A percentile compares a stretch with the other conserved stretches of the same genome.
Evolutionary conservation across 768 basidiomycete genomes (phyloP).

Genomic region (Leucogyrophana mollusca): DNA sequence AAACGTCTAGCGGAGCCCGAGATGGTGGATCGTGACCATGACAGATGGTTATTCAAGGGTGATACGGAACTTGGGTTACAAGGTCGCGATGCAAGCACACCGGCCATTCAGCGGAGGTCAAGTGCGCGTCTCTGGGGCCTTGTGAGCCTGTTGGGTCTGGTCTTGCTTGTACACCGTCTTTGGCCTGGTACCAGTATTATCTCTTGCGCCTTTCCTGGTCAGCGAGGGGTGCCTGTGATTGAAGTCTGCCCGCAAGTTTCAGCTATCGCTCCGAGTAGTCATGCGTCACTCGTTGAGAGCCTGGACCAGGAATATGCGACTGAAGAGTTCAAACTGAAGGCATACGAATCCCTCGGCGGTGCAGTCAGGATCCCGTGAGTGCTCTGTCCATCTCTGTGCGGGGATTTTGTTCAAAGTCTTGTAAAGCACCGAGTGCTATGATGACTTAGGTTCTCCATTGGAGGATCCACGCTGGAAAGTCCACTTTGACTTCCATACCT

Average conservation of each 20-base stretch:
- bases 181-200: constrained; percentile 5
- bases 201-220: background rate
- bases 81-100: background rate
- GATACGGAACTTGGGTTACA: constrained; percentile 13
- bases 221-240: background rate
- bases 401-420: no score
- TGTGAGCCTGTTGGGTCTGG: constrained; percentile 9
- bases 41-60: background rate
- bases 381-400: no score
- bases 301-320: constrained; percentile 24
- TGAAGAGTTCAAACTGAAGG: constrained; percentile 25
- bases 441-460: constrained; percentile 46
- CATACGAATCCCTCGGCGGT: constrained; percentile 32
- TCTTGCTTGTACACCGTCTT: constrained; percentile 3
- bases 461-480: constrained; percentile 44
- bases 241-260: constrained; percentile 27
- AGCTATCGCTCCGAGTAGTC: constrained; percentile 10
- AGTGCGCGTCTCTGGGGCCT: background rate
- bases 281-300: constrained; percentile 17
- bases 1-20: background rate
- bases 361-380: constrained; percentile 33
- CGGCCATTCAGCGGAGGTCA: no score
- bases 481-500: constrained; percentile 22
- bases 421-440: constrained; percentile 51
- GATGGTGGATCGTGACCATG: background rate